Base-by-base conservation (phyloP, 1,284 basidiomycete species). In the Trichosporon ovoides region DNA sequence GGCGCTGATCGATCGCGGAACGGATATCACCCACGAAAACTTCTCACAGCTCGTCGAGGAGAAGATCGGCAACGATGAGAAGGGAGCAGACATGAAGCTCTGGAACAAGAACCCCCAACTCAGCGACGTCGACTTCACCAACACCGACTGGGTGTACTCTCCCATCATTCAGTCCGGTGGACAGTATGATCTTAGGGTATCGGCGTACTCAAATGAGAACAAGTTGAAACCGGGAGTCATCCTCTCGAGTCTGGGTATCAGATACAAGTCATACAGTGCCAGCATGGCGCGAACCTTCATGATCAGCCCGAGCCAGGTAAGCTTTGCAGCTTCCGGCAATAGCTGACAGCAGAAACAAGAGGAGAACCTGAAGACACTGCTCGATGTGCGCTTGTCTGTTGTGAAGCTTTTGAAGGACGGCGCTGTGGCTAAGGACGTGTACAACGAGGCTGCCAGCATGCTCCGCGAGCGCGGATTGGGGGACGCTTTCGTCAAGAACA, bases 121-220 rank as follows among this genome's bases (percentile, higher is more conserved):
- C n/a, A 83, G 80, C 53, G 85, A 90, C 58, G 82, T 93, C 58
- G 94, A 98, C 73, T 92, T 89, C 82, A 80, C 81, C 24, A 83
- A 87, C 13, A 88, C 89, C 3, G 94, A 98, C 77, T 95, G 94
- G 79, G 90, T 91, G 66, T 97, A 95, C 75, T 86, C 89, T 5
- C 94, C 95, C 3, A 94, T 97, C 73, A 90, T 98, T 69, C 94
- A 97, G 71, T 97, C 93, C 3, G 88, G 88, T 56, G 89, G 90
- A 14, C 88, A 89, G 13, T 98, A 96, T 73, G 94, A 98, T 71
- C 81, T 98, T 53, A 85, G 87, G 63, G 87, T 88, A 22, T 90
- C 87, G 2, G 91, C 90, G 0, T 87, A 91, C 73, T 94, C 93
- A 2, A 87, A 88, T 24, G 79, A 83, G 33, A 89, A 95, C 69